Percentiles rank a stretch among this genome's conserved stretches.
Conservation (phyloP, 805 yeast genomes). For the Zygoascus flipseniorum region DNA sequence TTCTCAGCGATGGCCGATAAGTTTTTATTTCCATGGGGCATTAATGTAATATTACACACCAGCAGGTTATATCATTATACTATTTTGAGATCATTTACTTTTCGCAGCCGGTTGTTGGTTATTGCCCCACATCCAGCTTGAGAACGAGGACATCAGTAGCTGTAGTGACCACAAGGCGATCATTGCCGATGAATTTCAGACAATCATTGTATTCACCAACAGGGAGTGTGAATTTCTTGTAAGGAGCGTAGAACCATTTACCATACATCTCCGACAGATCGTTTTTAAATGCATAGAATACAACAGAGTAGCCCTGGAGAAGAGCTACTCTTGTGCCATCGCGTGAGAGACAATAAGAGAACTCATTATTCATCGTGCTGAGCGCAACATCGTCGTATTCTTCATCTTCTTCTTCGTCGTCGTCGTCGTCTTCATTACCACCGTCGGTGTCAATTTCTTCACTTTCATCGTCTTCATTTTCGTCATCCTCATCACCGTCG, state of each 20-base stretch:
- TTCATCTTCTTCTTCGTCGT: neutral
- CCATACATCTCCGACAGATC: neutral
- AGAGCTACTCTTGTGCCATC: neutral
- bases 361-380: neutral
- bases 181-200: constrained; percentile 1
- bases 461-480: constrained; percentile 7
- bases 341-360: neutral
- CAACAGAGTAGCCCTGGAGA: neutral
- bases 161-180: neutral
- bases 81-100: neutral
- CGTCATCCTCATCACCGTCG: constrained; percentile 4
- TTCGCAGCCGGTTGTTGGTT: neutral
- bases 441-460: neutral
- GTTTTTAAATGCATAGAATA: neutral
- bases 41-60: neutral
- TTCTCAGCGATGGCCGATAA: constrained; percentile 68
- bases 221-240: neutral
- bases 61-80: neutral
- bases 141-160: neutral
- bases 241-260: neutral
- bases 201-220: neutral
- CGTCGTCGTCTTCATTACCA: neutral
- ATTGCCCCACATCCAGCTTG: neutral
- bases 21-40: neutral
- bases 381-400: neutral